A percentile compares a stretch with the other conserved stretches of the same genome.
These are phyloP conservation scores for Pyrus communis DNA, from an alignment of 306 rosid genomes.

Conservation along the genomic window DNA sequence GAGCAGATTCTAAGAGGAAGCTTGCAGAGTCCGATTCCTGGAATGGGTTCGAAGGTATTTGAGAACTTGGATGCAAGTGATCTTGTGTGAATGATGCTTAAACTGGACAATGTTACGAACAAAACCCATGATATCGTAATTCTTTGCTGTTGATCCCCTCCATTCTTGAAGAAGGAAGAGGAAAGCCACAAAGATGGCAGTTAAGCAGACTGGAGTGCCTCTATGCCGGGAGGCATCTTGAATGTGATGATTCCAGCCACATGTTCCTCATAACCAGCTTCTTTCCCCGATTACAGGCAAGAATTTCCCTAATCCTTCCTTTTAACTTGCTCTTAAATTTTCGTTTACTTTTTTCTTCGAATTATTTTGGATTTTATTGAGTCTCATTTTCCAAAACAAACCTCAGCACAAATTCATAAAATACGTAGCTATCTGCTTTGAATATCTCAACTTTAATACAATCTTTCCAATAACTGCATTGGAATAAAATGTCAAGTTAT, in stretches of 20 bases:
- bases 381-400: not conserved
- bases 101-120: conserved; percentile 81
- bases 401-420: not conserved
- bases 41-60: conserved; percentile 70
- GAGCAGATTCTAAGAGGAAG: conserved; percentile 73
- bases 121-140: conserved; percentile 63
- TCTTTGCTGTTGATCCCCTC: conserved; percentile 69
- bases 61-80: conserved; percentile 84
- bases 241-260: conserved; percentile 94
- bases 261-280: conserved; percentile 85
- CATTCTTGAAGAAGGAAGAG: conserved; percentile 89
- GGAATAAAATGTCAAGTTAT: not conserved
- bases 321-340: not conserved
- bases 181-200: conserved; percentile 77
- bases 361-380: not conserved
- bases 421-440: not conserved
- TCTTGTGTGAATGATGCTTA: conserved; percentile 92
- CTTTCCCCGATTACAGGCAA: conserved; percentile 90
- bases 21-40: conserved; percentile 77
- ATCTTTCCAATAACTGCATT: too few relatives aligned
- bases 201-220: conserved; percentile 47
- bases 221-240: conserved; percentile 76
- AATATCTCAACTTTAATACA: not conserved
- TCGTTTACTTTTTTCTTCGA: not conserved
- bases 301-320: conserved; percentile 16